These are phyloP conservation scores for Effrenium voratum DNA, from an alignment of 73 alveolate genomes.

Conservation along the genomic window DNA sequence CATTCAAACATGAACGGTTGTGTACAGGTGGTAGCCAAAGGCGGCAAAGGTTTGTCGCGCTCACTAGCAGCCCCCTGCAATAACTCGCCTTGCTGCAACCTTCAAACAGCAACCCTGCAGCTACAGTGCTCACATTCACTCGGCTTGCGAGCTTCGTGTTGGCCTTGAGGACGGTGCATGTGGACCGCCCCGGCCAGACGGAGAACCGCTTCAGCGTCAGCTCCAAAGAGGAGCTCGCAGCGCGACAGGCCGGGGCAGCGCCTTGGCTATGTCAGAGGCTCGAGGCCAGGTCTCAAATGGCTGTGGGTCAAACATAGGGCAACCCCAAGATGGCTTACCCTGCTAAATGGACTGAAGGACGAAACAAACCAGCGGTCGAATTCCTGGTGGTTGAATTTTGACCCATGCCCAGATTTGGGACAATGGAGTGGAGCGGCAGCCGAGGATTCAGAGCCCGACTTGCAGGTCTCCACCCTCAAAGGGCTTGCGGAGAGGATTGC, in stretches of 20 bases:
- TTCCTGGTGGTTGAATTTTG: background rate
- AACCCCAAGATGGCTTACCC: too few species aligned
- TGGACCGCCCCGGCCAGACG: background rate
- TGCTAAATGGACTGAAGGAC: too few species aligned
- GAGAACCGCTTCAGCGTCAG: slow-evolving; percentile 49
- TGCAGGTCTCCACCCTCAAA: slow-evolving; percentile 24
- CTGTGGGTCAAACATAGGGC: background rate
- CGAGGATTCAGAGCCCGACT: slow-evolving; percentile 63
- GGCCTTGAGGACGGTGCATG: slow-evolving; percentile 26
- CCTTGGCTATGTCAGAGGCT: too few species aligned
- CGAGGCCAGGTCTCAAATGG: background rate
- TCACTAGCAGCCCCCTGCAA: too few species aligned
- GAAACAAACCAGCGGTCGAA: too few species aligned
- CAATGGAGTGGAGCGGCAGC: background rate
- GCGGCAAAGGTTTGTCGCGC: too few species aligned
- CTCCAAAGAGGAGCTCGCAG: slow-evolving; percentile 44
- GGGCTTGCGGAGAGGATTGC: slow-evolving; percentile 55
- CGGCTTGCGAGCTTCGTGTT: background rate
- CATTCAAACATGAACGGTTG: too few species aligned
- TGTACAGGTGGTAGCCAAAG: too few species aligned
- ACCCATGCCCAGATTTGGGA: background rate
- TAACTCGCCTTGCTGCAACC: too few species aligned
- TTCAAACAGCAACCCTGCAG: too few species aligned
- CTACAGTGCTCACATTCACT: too few species aligned
- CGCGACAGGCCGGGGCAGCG: slow-evolving; percentile 50